A percentile compares a stretch with the other conserved stretches of the same genome.
Conservation (phyloP, 148 eudicot genomes). For the Diospyros kaki region DNA sequence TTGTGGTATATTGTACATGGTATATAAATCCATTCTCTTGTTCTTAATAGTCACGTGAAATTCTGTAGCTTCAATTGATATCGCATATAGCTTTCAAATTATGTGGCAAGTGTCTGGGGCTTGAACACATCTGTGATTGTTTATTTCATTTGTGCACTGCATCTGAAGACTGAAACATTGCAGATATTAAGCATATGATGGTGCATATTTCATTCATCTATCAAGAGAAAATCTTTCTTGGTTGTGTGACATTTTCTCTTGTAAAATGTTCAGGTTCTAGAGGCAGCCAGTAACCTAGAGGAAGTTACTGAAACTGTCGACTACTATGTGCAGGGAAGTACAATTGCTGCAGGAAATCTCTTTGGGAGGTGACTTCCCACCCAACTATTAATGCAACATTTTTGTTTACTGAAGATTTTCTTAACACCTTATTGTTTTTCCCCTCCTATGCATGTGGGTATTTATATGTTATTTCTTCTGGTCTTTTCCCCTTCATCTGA, state of each 20-base stretch:
- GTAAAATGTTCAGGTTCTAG: constrained; percentile 57
- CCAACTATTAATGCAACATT: constrained; percentile 1
- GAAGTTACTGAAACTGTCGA: constrained; percentile 96
- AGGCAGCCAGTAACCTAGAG: constrained; percentile 87
- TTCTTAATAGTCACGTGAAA: neutral
- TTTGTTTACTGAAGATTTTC: neutral
- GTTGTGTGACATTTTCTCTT: constrained; percentile 8
- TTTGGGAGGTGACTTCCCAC: constrained; percentile 76
- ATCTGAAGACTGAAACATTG: neutral
- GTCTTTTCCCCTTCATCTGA: neutral
- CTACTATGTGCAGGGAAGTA: constrained; percentile 91
- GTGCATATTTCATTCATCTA: neutral
- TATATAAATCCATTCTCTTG: no score
- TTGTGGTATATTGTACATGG: no score
- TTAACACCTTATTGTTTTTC: neutral
- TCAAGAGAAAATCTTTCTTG: neutral
- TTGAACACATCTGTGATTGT: neutral
- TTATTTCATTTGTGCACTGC: neutral
- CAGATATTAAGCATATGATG: no score
- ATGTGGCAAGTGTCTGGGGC: neutral
- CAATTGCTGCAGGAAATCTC: constrained; percentile 92
- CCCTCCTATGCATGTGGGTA: neutral
- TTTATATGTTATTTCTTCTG: neutral
- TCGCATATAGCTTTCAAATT: neutral
- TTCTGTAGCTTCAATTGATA: neutral